Conservation (phyloP, 139 green algal species). For the Picochlorum sp. region DNA sequence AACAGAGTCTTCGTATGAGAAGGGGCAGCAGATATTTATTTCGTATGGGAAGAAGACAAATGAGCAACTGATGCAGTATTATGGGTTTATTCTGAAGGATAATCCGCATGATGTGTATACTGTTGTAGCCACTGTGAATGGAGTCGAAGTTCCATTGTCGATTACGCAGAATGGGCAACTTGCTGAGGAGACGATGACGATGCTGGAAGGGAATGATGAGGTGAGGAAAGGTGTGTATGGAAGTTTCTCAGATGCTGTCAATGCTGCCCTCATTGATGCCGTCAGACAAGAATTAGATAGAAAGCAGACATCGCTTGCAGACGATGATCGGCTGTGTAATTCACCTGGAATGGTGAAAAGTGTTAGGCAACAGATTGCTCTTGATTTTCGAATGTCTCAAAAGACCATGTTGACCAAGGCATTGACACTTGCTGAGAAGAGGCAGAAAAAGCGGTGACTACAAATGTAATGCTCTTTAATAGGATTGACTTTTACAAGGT, state of each 20-base stretch:
- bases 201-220: slow-evolving; percentile 3
- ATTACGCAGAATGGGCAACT: slow-evolving; percentile 23
- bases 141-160: background rate
- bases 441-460: too few relatives aligned
- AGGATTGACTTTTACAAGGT: too few relatives aligned
- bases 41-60: slow-evolving; percentile 44
- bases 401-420: slow-evolving; percentile 22
- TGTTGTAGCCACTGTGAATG: background rate
- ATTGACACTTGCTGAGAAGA: background rate
- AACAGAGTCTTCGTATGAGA: slow-evolving; percentile 4
- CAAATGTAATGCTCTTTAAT: too few relatives aligned
- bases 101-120: slow-evolving; percentile 37
- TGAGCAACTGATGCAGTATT: slow-evolving; percentile 50
- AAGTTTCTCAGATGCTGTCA: background rate
- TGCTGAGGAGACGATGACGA: slow-evolving; percentile 12
- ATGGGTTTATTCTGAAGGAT: slow-evolving; percentile 39
- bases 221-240: background rate
- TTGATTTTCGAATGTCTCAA: slow-evolving; percentile 25
- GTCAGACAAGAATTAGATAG: slow-evolving; percentile 14
- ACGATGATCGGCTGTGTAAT: slow-evolving; percentile 17
- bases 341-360: slow-evolving; percentile 12
- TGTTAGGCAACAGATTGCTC: background rate
- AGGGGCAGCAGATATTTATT: slow-evolving; percentile 36
- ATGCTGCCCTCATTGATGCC: background rate
- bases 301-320: slow-evolving; percentile 13